Percentiles rank a stretch among this genome's conserved stretches.
Conservation (phyloP, 768 basidiomycete genomes). For the Tricholoma bakamatsutake region DNA sequence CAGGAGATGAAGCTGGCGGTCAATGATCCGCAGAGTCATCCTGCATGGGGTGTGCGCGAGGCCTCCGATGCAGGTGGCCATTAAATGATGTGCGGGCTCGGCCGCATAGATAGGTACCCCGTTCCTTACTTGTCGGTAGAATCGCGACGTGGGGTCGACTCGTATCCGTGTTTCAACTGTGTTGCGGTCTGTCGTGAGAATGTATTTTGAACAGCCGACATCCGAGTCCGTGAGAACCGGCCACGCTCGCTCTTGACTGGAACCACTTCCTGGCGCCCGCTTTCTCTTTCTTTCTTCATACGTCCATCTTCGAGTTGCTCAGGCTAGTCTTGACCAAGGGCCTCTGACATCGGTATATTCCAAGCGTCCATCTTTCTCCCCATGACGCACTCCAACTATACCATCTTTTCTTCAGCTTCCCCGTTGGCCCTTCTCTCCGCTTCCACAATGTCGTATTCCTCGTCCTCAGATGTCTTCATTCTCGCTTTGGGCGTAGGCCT, state of each 20-base stretch:
- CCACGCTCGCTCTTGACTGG: slow-evolving; percentile 15
- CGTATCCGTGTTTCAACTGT: no score
- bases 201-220: slow-evolving; percentile 11
- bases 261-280: slow-evolving; percentile 12
- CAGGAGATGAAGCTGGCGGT: slow-evolving; percentile 30
- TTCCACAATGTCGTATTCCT: slow-evolving; percentile 49
- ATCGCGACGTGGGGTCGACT: no score
- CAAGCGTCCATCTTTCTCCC: slow-evolving; percentile 12
- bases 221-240: neutral
- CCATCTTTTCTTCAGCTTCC: slow-evolving; percentile 35
- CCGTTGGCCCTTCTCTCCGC: slow-evolving; percentile 25
- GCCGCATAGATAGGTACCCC: no score
- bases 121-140: no score
- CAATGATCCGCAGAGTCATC: slow-evolving; percentile 34
- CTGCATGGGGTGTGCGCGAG: slow-evolving; percentile 43
- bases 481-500: slow-evolving; percentile 70
- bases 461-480: slow-evolving; percentile 68
- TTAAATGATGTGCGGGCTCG: no score
- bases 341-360: slow-evolving; percentile 17
- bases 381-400: slow-evolving; percentile 31
- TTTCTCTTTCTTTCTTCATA: slow-evolving; percentile 6
- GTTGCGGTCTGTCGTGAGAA: neutral
- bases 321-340: slow-evolving; percentile 15
- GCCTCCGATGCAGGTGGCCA: slow-evolving; percentile 12
- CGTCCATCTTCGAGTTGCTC: neutral